Evolutionary conservation across 768 basidiomycete genomes (phyloP), one percentile per base, ranked within the genome.

Genomic region (Termitomyces sp.): DNA sequence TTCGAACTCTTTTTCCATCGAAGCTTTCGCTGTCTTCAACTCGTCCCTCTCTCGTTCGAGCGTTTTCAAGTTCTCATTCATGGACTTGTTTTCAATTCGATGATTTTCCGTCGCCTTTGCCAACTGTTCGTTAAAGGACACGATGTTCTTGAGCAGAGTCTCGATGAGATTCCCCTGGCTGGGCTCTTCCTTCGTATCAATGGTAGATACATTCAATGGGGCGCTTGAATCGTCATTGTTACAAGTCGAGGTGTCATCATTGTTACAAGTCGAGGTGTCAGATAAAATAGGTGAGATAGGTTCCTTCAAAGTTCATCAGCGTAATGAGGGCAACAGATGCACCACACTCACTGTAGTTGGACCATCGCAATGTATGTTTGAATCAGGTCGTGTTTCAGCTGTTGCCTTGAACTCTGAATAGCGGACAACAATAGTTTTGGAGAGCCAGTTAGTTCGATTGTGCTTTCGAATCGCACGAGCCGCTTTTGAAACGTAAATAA

Each of bases 31-130:
- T 6, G 22, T 42, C 46, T 46, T 46, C 33, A 54, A 22, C n/a
- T 54, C 34, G 20, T 54, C 52, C 34, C 37, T 53, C 53, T 59
- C 22, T 42, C 46, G 45, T 44, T 59, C 27, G 30, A 54, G 30
- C 4, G 18, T 34, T 8, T 42, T 39, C 9, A 54, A 9, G 36
- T 47, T 41, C 20, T 36, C 44, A 33, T 34, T 59, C 36, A 49
- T 31, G 11, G n/a, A 13, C 13, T n/a, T 9, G 2, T 44, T 41
- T 9, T 55, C 58, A 15, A 16, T 22, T 36, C 15, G 33, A 22
- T 52, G 33, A 18, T 34, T 37, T 30, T 52, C 42, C 22, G 30
- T 49, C 16, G 20, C 31, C 53, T 58, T 33, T 50, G 33, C 31
- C 6, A 46, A 13, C 47, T 55, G 45, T 27, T 18, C 53, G 4